Conservation (phyloP, 2,329 filamentous ascomycete genomes). For the Colletotrichum magnum region DNA sequence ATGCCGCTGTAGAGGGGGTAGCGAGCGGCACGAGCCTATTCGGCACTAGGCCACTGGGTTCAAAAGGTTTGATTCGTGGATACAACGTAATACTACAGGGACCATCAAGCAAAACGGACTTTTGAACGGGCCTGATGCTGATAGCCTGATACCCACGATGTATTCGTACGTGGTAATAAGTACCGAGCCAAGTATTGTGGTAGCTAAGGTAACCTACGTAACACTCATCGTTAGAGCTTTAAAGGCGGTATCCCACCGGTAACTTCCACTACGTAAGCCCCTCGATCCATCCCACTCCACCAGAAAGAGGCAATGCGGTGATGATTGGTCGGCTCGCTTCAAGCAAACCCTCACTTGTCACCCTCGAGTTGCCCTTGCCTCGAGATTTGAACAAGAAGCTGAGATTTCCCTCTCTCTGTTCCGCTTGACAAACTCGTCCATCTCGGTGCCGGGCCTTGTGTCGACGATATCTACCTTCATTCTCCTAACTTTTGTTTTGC, state of each 20-base stretch:
- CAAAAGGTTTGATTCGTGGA: constrained; percentile 3
- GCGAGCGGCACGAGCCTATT: too few relatives aligned
- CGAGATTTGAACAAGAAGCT: not conserved
- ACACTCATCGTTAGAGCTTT: not conserved
- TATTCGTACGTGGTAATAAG: too few relatives aligned
- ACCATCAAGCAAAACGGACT: too few relatives aligned
- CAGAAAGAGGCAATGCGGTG: too few relatives aligned
- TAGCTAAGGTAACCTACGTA: too few relatives aligned
- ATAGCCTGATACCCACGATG: too few relatives aligned
- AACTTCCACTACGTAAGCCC: not conserved
- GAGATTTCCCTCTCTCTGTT: not conserved
- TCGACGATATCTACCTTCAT: not conserved
- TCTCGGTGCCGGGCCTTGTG: not conserved
- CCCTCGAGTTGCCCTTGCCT: not conserved
- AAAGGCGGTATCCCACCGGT: constrained; percentile 22
- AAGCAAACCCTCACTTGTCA: not conserved
- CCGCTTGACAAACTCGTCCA: not conserved
- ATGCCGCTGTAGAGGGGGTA: constrained; percentile 12
- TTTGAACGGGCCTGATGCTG: too few relatives aligned
- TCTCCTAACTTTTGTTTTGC: too few relatives aligned
- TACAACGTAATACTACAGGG: not conserved
- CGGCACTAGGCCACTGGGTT: not conserved
- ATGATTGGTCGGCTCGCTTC: not conserved
- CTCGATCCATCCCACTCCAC: too few relatives aligned
- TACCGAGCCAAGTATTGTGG: too few relatives aligned